Evolutionary conservation across 2,329 filamentous ascomycete species (phyloP).

Genomic region (Fusarium staphyleae): DNA sequence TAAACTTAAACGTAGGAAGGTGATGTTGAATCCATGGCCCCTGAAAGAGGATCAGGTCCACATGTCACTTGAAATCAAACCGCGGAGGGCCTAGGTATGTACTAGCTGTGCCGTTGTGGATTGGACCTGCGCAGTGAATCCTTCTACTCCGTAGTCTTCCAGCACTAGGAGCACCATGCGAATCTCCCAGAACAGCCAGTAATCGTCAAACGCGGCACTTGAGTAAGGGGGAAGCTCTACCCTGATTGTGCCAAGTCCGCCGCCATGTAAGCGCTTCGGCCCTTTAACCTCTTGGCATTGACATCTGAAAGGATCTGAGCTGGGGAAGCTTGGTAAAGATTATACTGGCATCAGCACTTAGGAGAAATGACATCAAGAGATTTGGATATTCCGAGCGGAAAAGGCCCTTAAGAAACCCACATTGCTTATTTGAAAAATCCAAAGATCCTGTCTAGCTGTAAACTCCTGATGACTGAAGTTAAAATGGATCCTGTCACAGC

Average conservation of each 20-base stretch:
- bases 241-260: not conserved
- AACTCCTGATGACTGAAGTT: too few species aligned
- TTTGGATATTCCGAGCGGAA: not conserved
- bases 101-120: not conserved
- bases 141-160: too few species aligned
- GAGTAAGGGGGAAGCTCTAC: not conserved
- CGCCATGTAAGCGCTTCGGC: not conserved
- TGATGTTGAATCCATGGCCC: not conserved
- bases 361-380: not conserved
- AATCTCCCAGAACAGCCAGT: not conserved
- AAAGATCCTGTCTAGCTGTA: too few species aligned
- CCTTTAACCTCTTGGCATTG: conserved; percentile 11
- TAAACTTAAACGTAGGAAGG: not conserved
- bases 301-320: not conserved
- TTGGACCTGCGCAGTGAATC: not conserved
- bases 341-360: not conserved
- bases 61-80: not conserved
- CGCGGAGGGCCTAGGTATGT: too few species aligned
- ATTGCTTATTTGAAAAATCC: too few species aligned
- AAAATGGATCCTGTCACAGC: too few species aligned
- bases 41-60: conserved; percentile 3
- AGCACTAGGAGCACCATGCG: not conserved
- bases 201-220: not conserved
- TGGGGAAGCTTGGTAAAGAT: not conserved
- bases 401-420: too few species aligned